A percentile compares a stretch with the other conserved stretches of the same genome.
Conservation (phyloP, 352 stramenopile species). For the Phytophthora citrophthora region DNA sequence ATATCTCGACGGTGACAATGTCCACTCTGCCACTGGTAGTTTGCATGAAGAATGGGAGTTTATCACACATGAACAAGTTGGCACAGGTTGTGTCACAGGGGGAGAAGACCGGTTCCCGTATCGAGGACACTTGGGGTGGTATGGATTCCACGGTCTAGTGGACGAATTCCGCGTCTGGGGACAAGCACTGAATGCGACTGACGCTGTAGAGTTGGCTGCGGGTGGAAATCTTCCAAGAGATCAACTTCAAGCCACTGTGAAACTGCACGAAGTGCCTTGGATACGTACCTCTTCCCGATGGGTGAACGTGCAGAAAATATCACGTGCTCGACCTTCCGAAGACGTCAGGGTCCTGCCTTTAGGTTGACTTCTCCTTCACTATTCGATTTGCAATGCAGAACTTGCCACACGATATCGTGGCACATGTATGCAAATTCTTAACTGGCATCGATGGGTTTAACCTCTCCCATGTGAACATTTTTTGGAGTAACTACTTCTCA, state of each 20-base stretch:
- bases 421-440: constrained; percentile 20
- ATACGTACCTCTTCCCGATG: constrained; percentile 3
- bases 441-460: constrained; percentile 33
- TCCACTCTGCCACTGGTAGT: constrained; percentile 5
- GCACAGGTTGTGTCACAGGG: constrained; percentile 35
- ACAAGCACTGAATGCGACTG: no score
- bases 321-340: constrained; percentile 9
- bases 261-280: neutral
- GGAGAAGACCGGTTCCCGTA: neutral
- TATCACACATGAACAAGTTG: constrained; percentile 35
- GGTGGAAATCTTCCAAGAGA: neutral
- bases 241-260: constrained; percentile 2
- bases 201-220: constrained; percentile 12
- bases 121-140: constrained; percentile 19
- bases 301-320: constrained; percentile 5
- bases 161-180: constrained; percentile 40
- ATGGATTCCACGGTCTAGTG: constrained; percentile 46
- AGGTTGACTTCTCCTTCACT: neutral
- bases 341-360: neutral
- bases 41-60: constrained; percentile 22
- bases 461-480: constrained; percentile 23
- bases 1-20: constrained; percentile 31
- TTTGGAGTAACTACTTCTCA: constrained; percentile 6
- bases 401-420: constrained; percentile 20
- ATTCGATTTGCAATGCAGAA: neutral